phyloP scores from a whole-genome alignment of 345 rosid genomes.

The Hibiscus syriacus region DNA sequence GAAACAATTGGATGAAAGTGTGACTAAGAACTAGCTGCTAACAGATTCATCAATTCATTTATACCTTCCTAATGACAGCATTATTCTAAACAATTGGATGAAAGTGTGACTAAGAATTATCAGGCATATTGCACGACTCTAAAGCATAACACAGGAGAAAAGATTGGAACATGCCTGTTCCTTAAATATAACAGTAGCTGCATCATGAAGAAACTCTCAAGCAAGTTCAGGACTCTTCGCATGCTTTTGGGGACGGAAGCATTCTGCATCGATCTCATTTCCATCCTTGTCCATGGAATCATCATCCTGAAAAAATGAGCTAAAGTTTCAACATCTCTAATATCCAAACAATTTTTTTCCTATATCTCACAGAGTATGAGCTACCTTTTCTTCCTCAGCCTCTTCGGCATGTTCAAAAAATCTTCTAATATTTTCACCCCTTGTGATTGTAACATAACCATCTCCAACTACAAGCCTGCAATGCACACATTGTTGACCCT shows the following conservation, averaged over 20 bases:
- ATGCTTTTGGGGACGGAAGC: conserved; percentile 95
- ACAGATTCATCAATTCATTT: too few relatives aligned
- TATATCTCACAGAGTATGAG: conserved; percentile 12
- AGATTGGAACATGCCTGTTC: conserved; percentile 62
- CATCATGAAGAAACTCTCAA: conserved; percentile 97
- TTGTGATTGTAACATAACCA: conserved; percentile 74
- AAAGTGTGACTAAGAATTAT: background rate
- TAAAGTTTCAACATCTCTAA: background rate
- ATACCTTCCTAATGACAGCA: too few relatives aligned
- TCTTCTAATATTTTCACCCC: conserved; percentile 69
- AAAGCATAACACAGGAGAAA: conserved; percentile 4
- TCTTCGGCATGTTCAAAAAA: conserved; percentile 97
- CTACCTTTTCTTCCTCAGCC: conserved; percentile 97
- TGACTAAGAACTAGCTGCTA: too few relatives aligned
- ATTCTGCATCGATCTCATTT: conserved; percentile 92
- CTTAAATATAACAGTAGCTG: conserved; percentile 87
- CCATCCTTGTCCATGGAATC: conserved; percentile 89
- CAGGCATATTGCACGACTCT: conserved; percentile 6
- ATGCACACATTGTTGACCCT: conserved; percentile 81
- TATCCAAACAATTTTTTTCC: background rate
- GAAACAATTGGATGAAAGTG: background rate
- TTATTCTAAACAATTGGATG: conserved; percentile 1
- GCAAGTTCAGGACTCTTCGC: conserved; percentile 99
- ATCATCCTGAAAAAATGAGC: conserved; percentile 56
- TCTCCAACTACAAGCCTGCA: conserved; percentile 86